These are phyloP conservation scores for Trifolium pratense DNA, from an alignment of 306 rosid genomes.

Conservation along the genomic window DNA sequence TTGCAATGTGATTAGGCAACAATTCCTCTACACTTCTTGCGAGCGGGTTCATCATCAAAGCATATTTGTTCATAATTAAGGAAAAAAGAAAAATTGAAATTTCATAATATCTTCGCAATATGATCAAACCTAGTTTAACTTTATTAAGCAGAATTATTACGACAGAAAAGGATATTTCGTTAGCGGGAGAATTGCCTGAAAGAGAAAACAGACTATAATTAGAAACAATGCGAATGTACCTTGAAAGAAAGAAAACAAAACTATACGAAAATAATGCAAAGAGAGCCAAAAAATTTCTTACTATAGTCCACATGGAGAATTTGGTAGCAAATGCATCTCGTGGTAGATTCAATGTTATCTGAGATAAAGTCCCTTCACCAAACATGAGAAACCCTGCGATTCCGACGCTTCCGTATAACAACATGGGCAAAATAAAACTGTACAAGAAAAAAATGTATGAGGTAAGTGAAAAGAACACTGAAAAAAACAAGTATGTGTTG, in stretches of 20 bases:
- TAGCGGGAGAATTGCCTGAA: constrained; percentile 77
- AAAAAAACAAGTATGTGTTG: background rate
- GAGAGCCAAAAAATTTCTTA: constrained; percentile 46
- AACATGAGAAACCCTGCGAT: constrained; percentile 75
- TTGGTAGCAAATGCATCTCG: constrained; percentile 56
- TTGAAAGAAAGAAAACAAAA: background rate
- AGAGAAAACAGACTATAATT: constrained; percentile 32
- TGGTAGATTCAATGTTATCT: constrained; percentile 80
- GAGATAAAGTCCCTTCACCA: constrained; percentile 68
- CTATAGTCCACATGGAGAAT: constrained; percentile 75
- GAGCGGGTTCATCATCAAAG: constrained; percentile 79
- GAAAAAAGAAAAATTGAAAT: constrained; percentile 39
- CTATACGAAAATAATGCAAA: background rate
- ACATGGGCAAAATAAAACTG: constrained; percentile 66
- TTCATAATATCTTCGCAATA: constrained; percentile 9
- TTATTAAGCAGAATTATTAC: constrained; percentile 8
- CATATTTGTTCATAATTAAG: constrained; percentile 67
- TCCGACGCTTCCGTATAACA: constrained; percentile 69
- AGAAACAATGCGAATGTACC: constrained; percentile 35
- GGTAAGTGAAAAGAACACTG: constrained; percentile 6
- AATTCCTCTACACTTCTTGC: constrained; percentile 87
- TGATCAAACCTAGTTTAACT: constrained; percentile 28
- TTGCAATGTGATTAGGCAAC: constrained; percentile 58
- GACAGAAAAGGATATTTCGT: constrained; percentile 80
- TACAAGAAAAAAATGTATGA: constrained; percentile 28